Evolutionary conservation across 129 eudicot species (phyloP), one percentile per base, ranked within the genome.

Genomic region (Silybum marianum): DNA sequence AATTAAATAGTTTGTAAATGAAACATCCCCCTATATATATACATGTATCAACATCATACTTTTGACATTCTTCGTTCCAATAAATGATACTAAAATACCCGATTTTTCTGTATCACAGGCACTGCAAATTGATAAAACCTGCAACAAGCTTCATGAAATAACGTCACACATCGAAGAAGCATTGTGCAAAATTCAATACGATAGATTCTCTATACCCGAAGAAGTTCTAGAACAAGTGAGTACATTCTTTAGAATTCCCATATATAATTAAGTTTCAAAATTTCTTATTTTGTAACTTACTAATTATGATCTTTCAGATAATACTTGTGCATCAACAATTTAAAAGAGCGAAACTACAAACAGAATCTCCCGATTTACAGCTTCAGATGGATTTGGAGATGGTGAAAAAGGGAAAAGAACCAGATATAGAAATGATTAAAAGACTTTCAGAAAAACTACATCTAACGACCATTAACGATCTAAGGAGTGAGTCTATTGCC

Each of bases 161-260:
- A 95, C 98, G 9, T 73, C 86, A 79, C 95, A 88, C 54, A 89
- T 92, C 77, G 99, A 95, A 90, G 99, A 82, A 60, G 91, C 99
- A 32, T 39, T 95, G 32, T 75, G 84, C 83, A 91, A 89, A 88
- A 86, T 95, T 83, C 85, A 88, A 44, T 95, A 95, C 75, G 83
- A 91, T 67, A 75, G 76, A 60, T 89, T 95, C 38, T 82, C 83
- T 81, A 78, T 95, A 74, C 87, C 97, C 0, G 98, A 89, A 70
- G 99, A 95, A 87, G 99, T 95, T 71, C 85, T 79, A 65, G 99
- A 95, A 69, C 99, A 95, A 95, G 99, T 95, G 65, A 58, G 65
- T 58, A 18, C 8, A 7, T 16, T 54, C 22, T 54, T 18, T 54
- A 54, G 22, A 58, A 8, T 58, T 58, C 65, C 65, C 23, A 18